phyloP scores from a whole-genome alignment of 768 basidiomycete genomes.

The Mycena olivaceomarginata region DNA sequence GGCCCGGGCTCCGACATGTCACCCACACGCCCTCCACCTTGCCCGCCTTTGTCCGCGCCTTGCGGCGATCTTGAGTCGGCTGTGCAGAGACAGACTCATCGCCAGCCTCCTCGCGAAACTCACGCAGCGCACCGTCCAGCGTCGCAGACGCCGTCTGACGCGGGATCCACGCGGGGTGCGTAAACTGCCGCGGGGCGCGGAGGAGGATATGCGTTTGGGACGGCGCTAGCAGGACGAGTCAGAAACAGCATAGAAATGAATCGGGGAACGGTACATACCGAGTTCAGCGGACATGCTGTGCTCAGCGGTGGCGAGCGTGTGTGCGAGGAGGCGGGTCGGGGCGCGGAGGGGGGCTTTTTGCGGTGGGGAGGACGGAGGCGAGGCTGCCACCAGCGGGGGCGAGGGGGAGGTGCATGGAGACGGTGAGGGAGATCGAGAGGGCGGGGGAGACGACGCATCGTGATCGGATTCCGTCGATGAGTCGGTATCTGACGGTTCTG shows the following conservation, averaged over 20 bases:
- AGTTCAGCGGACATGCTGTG: conserved; percentile 62
- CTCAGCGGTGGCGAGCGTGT: conserved; percentile 36
- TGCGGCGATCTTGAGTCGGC: conserved; percentile 36
- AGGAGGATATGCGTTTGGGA: conserved; percentile 51
- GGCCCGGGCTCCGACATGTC: conserved; percentile 51
- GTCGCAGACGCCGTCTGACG: conserved; percentile 62
- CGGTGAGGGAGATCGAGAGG: conserved; percentile 34
- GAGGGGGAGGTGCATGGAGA: conserved; percentile 26
- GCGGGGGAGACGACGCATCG: conserved; percentile 35
- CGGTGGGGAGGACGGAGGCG: conserved; percentile 2
- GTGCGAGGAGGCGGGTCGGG: conserved; percentile 30
- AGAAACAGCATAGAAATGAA: not conserved
- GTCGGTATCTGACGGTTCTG: conserved; percentile 20
- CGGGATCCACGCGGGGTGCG: conserved; percentile 52
- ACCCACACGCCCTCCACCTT: conserved; percentile 72
- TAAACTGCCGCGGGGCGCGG: conserved; percentile 51
- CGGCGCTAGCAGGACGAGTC: conserved; percentile 38
- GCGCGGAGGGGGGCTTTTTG: conserved; percentile 20
- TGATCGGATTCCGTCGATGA: conserved; percentile 24
- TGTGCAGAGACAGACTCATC: not conserved
- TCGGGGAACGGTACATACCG: conserved; percentile 44
- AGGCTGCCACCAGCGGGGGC: not conserved
- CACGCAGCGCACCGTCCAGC: conserved; percentile 61
- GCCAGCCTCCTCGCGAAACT: conserved; percentile 62
- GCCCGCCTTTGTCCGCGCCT: conserved; percentile 43